A percentile compares a stretch with the other conserved stretches of the same genome.
Conservation (phyloP, 345 rosid genomes). For the Gynandropsis gynandra region DNA sequence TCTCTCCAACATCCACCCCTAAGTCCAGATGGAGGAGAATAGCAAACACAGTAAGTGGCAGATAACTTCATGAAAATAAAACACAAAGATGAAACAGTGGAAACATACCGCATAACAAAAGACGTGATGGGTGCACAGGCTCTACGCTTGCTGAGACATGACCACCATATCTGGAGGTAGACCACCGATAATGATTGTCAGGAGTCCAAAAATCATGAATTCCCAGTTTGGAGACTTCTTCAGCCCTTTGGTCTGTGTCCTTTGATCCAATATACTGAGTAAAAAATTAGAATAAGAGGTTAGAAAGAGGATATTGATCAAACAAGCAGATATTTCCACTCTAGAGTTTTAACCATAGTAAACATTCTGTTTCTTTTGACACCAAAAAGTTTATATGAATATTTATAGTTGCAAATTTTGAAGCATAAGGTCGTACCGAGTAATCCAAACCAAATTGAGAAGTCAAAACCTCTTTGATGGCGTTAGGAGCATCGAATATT, state of each 20-base stretch:
- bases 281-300: slow-evolving; percentile 1
- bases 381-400: too few species aligned
- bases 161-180: slow-evolving; percentile 77
- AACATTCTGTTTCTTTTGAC: background rate
- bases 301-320: too few species aligned
- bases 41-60: slow-evolving; percentile 5
- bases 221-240: slow-evolving; percentile 57
- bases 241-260: slow-evolving; percentile 80
- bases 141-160: slow-evolving; percentile 71
- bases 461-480: slow-evolving; percentile 76
- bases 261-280: slow-evolving; percentile 71
- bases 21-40: slow-evolving; percentile 7
- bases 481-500: slow-evolving; percentile 84
- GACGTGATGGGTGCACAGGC: slow-evolving; percentile 61
- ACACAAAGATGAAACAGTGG: background rate
- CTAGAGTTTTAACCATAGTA: background rate
- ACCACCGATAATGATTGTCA: slow-evolving; percentile 84
- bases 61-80: background rate
- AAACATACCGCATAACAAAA: slow-evolving; percentile 55
- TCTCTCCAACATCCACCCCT: slow-evolving; percentile 67
- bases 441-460: slow-evolving; percentile 71
- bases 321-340: too few species aligned
- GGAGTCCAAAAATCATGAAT: slow-evolving; percentile 89
- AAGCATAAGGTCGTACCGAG: slow-evolving; percentile 53
- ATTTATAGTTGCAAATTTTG: too few species aligned